phyloP scores from a whole-genome alignment of 164 flowering plant genomes.

The Stephania yunnanensis region DNA sequence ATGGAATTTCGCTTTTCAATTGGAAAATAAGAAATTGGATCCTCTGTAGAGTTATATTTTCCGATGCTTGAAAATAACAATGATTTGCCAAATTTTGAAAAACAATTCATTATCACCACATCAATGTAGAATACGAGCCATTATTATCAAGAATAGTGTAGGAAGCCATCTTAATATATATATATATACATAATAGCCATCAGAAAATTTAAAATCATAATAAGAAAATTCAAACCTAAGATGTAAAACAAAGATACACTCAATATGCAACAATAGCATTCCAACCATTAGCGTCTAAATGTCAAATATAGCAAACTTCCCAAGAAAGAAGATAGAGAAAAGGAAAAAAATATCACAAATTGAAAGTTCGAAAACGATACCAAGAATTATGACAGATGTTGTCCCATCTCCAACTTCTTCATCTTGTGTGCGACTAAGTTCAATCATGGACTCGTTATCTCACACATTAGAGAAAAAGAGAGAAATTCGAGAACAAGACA shows the following conservation, averaged over 20 bases:
- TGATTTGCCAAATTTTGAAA: too few species aligned
- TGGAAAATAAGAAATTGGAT: not conserved
- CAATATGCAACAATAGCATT: not conserved
- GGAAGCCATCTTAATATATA: not conserved
- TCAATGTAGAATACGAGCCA: too few species aligned
- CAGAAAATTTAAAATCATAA: not conserved
- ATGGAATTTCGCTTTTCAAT: too few species aligned
- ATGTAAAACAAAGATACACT: not conserved
- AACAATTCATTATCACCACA: too few species aligned
- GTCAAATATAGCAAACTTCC: not conserved
- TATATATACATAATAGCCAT: not conserved
- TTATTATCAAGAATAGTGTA: not conserved
- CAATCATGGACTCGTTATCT: too few species aligned
- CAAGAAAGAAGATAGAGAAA: not conserved
- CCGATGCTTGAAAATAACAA: not conserved
- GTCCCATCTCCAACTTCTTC: too few species aligned
- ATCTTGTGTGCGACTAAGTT: too few species aligned
- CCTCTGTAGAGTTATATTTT: not conserved
- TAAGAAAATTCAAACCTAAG: not conserved
- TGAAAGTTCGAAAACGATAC: conserved; percentile 34
- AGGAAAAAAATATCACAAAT: not conserved
- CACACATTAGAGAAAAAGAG: too few species aligned
- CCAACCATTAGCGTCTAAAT: not conserved
- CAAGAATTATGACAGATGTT: too few species aligned
- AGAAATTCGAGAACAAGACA: not conserved